These are phyloP conservation scores for Chenopodium formosanum DNA, from an alignment of 148 eudicot species.

Conservation along the genomic window DNA sequence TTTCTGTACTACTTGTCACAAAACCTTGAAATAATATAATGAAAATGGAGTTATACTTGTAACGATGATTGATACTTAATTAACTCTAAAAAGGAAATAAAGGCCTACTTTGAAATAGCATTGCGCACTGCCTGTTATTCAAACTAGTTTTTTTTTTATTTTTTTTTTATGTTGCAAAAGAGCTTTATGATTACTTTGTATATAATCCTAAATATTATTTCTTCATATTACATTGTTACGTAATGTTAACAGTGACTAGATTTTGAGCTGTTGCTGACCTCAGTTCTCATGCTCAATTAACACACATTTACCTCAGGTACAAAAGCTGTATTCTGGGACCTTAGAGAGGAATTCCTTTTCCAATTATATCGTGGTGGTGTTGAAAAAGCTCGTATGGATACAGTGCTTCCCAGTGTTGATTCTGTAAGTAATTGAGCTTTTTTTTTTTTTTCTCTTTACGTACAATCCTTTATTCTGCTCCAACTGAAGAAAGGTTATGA, in stretches of 20 bases:
- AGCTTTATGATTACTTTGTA: neutral
- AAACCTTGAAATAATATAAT: no score
- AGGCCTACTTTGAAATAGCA: no score
- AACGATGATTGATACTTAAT: no score
- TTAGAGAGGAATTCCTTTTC: slow-evolving; percentile 63
- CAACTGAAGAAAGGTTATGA: neutral
- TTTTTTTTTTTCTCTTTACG: neutral
- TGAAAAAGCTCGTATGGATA: slow-evolving; percentile 76
- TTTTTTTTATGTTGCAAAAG: neutral
- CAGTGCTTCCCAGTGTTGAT: slow-evolving; percentile 70
- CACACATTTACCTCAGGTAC: slow-evolving; percentile 41
- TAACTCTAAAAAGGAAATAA: no score
- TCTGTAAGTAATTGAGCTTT: slow-evolving; percentile 47
- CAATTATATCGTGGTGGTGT: slow-evolving; percentile 71
- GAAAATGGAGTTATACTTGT: no score
- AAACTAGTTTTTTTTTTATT: no score
- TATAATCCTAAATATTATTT: neutral
- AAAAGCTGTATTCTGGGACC: slow-evolving; percentile 81
- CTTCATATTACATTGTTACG: no score
- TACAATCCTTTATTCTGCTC: neutral
- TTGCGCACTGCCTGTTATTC: neutral
- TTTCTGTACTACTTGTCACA: no score
- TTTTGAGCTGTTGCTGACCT: neutral
- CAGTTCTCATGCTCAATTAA: neutral
- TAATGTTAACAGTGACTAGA: no score